These are phyloP conservation scores for Metschnikowia baotianmanensis DNA, from an alignment of 805 yeast species.

Conservation along the genomic window DNA sequence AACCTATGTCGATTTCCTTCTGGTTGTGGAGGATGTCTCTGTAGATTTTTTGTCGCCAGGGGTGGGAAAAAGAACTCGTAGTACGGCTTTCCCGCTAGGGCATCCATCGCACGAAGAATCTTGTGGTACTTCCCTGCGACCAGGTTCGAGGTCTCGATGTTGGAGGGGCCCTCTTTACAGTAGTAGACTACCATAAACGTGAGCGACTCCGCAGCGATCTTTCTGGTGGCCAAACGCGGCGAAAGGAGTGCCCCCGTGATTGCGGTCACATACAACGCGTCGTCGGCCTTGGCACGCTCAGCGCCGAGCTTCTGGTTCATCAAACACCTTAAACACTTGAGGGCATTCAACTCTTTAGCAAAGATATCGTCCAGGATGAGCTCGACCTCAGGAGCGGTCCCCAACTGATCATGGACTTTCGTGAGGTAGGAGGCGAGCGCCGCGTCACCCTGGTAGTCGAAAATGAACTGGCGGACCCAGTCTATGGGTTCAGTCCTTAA, in stretches of 20 bases:
- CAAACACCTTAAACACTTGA: conserved; percentile 73
- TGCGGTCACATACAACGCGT: conserved; percentile 49
- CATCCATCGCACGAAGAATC: conserved; percentile 52
- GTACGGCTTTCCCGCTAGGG: conserved; percentile 38
- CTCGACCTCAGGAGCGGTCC: conserved; percentile 18
- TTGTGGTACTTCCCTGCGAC: conserved; percentile 55
- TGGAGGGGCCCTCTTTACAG: conserved; percentile 24
- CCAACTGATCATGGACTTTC: conserved; percentile 49
- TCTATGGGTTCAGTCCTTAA: conserved; percentile 79
- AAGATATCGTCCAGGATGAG: conserved; percentile 50
- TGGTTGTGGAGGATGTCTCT: conserved; percentile 36
- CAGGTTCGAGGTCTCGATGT: no score
- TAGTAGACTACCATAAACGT: conserved; percentile 45
- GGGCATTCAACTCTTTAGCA: conserved; percentile 72
- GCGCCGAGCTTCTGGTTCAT: conserved; percentile 65
- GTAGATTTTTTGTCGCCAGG: conserved; percentile 26
- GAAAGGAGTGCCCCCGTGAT: conserved; percentile 73
- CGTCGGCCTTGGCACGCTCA: conserved; percentile 49
- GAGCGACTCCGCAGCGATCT: conserved; percentile 75
- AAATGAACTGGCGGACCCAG: conserved; percentile 80
- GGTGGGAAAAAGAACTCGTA: conserved; percentile 34
- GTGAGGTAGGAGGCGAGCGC: conserved; percentile 61
- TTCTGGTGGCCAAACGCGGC: conserved; percentile 71
- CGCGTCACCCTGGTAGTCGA: conserved; percentile 72
- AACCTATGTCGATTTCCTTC: conserved; percentile 49